Evolutionary conservation across 352 stramenopile genomes (phyloP).

Genomic region (Phytophthora parvispora): DNA sequence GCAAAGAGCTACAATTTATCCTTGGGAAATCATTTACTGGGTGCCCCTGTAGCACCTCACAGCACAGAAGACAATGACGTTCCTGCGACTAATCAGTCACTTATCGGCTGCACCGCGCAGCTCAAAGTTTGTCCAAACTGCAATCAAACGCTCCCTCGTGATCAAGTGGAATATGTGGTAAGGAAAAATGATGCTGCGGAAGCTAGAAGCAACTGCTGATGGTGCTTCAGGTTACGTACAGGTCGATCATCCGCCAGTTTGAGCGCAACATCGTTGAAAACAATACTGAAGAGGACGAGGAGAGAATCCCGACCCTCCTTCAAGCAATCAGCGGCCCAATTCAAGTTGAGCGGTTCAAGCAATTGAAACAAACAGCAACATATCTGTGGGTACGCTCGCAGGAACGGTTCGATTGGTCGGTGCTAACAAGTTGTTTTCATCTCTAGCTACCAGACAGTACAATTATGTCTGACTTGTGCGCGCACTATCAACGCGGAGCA

Average conservation of each 20-base stretch:
- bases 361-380: slow-evolving; percentile 46
- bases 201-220: not conserved
- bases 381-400: slow-evolving; percentile 46
- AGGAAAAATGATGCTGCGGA: not conserved
- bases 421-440: not conserved
- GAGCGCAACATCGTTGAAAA: slow-evolving; percentile 25
- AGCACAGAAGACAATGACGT: slow-evolving; percentile 3
- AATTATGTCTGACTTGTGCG: slow-evolving; percentile 51
- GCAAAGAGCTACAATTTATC: slow-evolving; percentile 58
- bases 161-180: slow-evolving; percentile 60
- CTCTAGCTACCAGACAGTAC: slow-evolving; percentile 55
- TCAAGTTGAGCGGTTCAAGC: slow-evolving; percentile 46
- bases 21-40: slow-evolving; percentile 25
- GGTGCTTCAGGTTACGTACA: slow-evolving; percentile 46
- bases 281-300: slow-evolving; percentile 11
- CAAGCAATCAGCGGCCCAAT: slow-evolving; percentile 40
- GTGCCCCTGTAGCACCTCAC: not conserved
- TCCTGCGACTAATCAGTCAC: slow-evolving; percentile 11
- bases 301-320: slow-evolving; percentile 42
- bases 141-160: slow-evolving; percentile 42
- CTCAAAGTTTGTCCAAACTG: slow-evolving; percentile 56
- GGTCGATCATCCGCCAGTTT: slow-evolving; percentile 51
- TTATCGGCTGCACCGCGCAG: slow-evolving; percentile 40
- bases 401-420: not conserved
- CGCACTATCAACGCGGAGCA: slow-evolving; percentile 30